Evolutionary conservation across 495 filamentous ascomycete species (phyloP), one percentile per base, ranked within the genome.

Genomic region (Penicillium dipodomyicola): DNA sequence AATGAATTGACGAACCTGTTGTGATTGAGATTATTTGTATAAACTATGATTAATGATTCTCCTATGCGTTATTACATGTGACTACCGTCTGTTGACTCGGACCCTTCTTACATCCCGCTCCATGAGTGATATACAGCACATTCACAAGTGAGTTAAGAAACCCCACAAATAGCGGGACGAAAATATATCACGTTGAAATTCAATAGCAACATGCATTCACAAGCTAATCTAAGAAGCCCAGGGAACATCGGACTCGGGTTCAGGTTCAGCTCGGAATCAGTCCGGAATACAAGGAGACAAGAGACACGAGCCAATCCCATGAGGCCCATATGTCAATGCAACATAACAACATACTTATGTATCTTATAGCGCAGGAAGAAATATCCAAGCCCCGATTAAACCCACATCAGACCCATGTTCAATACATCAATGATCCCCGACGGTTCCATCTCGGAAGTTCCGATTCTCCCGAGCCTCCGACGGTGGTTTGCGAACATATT

Each of bases 401-500:
- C 19, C 14, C 35, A 35, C 49, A 29, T 19, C 43, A 29, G 43
- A n/a, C 43, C 27, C 29, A n/a, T 25, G 12, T 22, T 8, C 23
- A 39, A 27, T 8, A 51, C 8, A 29, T 32, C 45, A 29, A 12
- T 2, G 35, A n/a, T 3, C 22, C 35, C 15, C 12, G 15, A 29
- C 15, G 23, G 22, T 25, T 25, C 30, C 0, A 40, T 12, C 17
- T 43, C 63, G 63, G 63, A 65, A 65, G 27, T 65, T 65, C 54
- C 60, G 57, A 49, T 43, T 43, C 54, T 30, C 50, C 63, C 63
- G 63, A 65, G n/a, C 17, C 47, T 56, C 61, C 57, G 58, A 45
- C 6, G 22, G 32, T 46, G 4, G n/a, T 39, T 39, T 27, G 39
- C 12, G 33, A 54, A 46, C 41, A 12, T 25, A 52, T 57, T 39